A percentile compares a stretch with the other conserved stretches of the same genome.
Conservation (phyloP, 2,329 filamentous ascomycete species). For the Tympanopsis confertula region DNA sequence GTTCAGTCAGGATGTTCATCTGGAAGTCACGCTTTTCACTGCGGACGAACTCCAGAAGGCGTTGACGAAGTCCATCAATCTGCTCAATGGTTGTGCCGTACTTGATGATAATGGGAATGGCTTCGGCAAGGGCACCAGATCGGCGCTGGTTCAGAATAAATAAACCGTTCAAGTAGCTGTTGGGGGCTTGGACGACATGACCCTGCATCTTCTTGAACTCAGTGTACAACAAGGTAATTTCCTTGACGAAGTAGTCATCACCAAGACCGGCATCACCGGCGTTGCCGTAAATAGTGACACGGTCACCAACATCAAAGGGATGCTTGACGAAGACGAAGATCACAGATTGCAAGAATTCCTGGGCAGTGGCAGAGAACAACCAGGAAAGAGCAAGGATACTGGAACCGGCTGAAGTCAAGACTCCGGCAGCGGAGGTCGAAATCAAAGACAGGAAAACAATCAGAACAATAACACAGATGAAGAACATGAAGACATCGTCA, state of each 20-base stretch:
- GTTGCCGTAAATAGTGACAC: slow-evolving; percentile 49
- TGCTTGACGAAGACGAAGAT: slow-evolving; percentile 67
- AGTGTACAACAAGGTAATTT: slow-evolving; percentile 56
- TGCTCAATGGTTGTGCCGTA: slow-evolving; percentile 61
- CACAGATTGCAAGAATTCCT: slow-evolving; percentile 58
- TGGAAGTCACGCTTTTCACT: slow-evolving; percentile 61
- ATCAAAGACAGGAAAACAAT: slow-evolving; percentile 84
- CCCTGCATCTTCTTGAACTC: slow-evolving; percentile 67
- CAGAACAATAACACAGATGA: slow-evolving; percentile 69
- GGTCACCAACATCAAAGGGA: slow-evolving; percentile 62
- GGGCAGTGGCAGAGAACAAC: slow-evolving; percentile 66
- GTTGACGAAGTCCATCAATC: slow-evolving; percentile 48
- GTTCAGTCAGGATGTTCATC: slow-evolving; percentile 53
- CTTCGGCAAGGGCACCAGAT: slow-evolving; percentile 54
- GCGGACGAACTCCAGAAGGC: slow-evolving; percentile 53
- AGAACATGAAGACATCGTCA: slow-evolving; percentile 77
- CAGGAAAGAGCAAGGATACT: slow-evolving; percentile 81
- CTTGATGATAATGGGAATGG: slow-evolving; percentile 55
- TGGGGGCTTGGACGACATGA: slow-evolving; percentile 58
- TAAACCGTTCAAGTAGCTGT: slow-evolving; percentile 57
- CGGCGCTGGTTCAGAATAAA: slow-evolving; percentile 63
- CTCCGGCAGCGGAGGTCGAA: slow-evolving; percentile 79
- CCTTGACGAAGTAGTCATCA: slow-evolving; percentile 61
- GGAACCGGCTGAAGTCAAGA: slow-evolving; percentile 80
- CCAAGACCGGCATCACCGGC: slow-evolving; percentile 42